These are phyloP conservation scores for Nakaseomyces uthaithaninus DNA, from an alignment of 1,139 yeast species.

Conservation along the genomic window DNA sequence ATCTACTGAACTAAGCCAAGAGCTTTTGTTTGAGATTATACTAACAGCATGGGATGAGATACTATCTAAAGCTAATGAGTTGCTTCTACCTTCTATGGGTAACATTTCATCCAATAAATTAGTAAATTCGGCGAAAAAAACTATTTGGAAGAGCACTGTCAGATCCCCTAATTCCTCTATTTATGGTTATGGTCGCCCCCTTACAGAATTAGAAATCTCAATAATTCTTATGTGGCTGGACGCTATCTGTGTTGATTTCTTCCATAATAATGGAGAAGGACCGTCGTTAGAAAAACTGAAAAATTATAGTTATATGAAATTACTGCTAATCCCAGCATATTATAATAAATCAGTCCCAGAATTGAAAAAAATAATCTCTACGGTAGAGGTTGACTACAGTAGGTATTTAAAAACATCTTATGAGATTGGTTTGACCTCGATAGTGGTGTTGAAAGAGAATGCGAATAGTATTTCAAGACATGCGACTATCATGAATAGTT, in stretches of 20 bases:
- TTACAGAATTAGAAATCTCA: conserved; percentile 56
- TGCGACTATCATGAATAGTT: conserved; percentile 65
- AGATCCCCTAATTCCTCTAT: conserved; percentile 27
- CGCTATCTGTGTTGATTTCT: conserved; percentile 59
- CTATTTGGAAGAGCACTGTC: conserved; percentile 33
- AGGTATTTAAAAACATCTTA: conserved; percentile 6
- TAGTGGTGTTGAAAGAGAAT: background rate
- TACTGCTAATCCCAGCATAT: conserved; percentile 57
- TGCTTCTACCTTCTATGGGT: conserved; percentile 64
- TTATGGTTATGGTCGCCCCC: conserved; percentile 46
- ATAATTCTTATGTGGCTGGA: conserved; percentile 67
- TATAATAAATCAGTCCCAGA: conserved; percentile 50
- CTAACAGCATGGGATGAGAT: conserved; percentile 68
- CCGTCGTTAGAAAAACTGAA: conserved; percentile 62
- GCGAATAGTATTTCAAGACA: conserved; percentile 42
- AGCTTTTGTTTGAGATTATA: conserved; percentile 59
- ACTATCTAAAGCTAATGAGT: conserved; percentile 52
- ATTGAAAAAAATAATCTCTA: conserved; percentile 52
- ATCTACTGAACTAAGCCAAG: conserved; percentile 54
- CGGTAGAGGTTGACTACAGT: conserved; percentile 34
- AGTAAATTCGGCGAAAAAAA: conserved; percentile 28
- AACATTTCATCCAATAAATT: conserved; percentile 41
- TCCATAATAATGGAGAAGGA: conserved; percentile 77
- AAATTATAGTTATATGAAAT: conserved; percentile 55
- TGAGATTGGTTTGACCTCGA: background rate